Percentiles rank a stretch among this genome's conserved stretches.
Evolutionary conservation across 202 grass and related monocot genomes (phyloP).

Genomic region (Panicum virgatum): DNA sequence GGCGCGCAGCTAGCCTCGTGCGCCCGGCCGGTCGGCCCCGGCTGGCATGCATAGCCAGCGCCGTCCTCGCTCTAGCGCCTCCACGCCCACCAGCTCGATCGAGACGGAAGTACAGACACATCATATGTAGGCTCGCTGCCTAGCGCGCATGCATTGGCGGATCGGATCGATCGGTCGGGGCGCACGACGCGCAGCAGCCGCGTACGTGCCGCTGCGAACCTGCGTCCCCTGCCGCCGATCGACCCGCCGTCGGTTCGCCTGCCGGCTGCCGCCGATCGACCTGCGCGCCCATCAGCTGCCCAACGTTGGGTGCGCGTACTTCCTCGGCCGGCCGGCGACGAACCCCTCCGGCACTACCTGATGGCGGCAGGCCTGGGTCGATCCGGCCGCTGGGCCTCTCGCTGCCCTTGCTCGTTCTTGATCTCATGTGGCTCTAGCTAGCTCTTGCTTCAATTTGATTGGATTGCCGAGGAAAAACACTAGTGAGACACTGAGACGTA

Average conservation of each 20-base stretch:
- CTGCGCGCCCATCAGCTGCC: no score
- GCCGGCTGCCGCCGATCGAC: neutral
- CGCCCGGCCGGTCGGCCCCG: neutral
- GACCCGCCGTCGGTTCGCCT: neutral
- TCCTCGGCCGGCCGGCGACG: no score
- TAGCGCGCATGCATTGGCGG: neutral
- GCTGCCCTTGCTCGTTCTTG: neutral
- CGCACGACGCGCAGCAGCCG: neutral
- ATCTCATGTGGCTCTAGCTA: neutral
- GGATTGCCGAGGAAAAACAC: neutral
- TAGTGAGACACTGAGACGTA: neutral
- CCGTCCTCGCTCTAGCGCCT: no score
- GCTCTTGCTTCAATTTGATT: neutral
- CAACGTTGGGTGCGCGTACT: no score
- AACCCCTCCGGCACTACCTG: no score
- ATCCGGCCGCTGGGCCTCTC: neutral
- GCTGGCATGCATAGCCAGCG: neutral
- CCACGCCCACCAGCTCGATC: neutral
- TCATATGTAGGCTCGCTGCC: neutral
- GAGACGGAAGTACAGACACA: neutral
- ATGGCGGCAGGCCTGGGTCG: no score
- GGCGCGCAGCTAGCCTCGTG: neutral
- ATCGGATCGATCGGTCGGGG: neutral
- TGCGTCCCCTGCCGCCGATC: neutral
- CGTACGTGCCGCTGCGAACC: neutral